Conservation (phyloP, 371 early-diverging fungal species). For the Syncephalis fuscata region DNA sequence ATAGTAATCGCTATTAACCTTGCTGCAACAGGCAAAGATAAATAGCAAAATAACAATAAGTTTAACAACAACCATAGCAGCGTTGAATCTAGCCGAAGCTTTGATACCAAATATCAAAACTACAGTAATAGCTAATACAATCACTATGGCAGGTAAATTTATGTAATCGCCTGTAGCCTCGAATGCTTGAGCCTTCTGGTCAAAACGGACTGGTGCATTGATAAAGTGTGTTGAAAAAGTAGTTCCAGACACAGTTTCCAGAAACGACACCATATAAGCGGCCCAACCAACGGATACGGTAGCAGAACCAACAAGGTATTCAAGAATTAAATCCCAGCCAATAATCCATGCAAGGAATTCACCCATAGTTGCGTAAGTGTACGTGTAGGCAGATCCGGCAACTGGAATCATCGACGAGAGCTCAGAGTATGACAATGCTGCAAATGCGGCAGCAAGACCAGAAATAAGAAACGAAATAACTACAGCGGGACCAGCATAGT, state of each 20-base stretch:
- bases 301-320: slow-evolving; percentile 63
- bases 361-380: slow-evolving; percentile 69
- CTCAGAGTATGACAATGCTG: slow-evolving; percentile 67
- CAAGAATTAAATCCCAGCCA: slow-evolving; percentile 74
- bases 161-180: slow-evolving; percentile 30
- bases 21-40: slow-evolving; percentile 48
- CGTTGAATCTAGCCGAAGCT: slow-evolving; percentile 52
- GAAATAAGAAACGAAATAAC: slow-evolving; percentile 58
- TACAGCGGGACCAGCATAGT: slow-evolving; percentile 67
- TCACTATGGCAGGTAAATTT: slow-evolving; percentile 57
- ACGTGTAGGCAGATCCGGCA: slow-evolving; percentile 70
- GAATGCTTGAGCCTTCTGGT: slow-evolving; percentile 19
- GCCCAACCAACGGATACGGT: slow-evolving; percentile 59
- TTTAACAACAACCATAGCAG: slow-evolving; percentile 52
- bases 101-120: slow-evolving; percentile 50
- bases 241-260: slow-evolving; percentile 31
- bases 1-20: slow-evolving; percentile 49
- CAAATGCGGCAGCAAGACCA: slow-evolving; percentile 48
- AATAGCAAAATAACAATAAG: slow-evolving; percentile 55
- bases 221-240: slow-evolving; percentile 28
- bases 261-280: slow-evolving; percentile 50
- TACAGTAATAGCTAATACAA: slow-evolving; percentile 36
- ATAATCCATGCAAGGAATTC: slow-evolving; percentile 70
- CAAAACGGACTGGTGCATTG: slow-evolving; percentile 37
- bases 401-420: slow-evolving; percentile 72